These are phyloP conservation scores for Cichorium intybus DNA, from an alignment of 140 eudicot genomes.

Conservation along the genomic window DNA sequence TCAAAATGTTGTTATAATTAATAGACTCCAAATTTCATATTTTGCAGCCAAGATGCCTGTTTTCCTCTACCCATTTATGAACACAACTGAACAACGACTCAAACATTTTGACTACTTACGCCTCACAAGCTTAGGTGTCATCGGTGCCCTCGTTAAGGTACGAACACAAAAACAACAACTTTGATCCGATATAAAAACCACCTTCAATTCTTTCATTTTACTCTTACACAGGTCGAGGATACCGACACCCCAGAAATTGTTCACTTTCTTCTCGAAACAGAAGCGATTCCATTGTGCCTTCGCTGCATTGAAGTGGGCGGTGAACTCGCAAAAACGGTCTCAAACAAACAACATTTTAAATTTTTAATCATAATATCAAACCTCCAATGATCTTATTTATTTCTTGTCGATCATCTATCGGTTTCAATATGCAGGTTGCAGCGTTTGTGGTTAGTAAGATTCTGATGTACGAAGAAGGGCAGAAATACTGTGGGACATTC, in stretches of 20 bases:
- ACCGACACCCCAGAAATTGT: constrained; percentile 26
- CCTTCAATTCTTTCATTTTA: background rate
- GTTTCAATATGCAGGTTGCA: constrained; percentile 30
- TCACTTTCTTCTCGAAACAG: constrained; percentile 41
- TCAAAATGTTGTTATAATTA: background rate
- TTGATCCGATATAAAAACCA: background rate
- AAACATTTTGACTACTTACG: constrained; percentile 39
- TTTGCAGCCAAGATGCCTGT: constrained; percentile 36
- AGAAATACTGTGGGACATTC: constrained; percentile 27
- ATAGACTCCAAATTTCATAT: background rate
- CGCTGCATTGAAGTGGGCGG: constrained; percentile 42
- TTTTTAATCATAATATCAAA: background rate
- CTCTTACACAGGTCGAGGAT: constrained; percentile 31
- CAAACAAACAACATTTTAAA: background rate
- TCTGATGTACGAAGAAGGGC: constrained; percentile 31
- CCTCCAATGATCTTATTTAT: background rate
- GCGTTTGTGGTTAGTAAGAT: constrained; percentile 34
- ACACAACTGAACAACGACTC: constrained; percentile 17
- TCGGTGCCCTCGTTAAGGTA: constrained; percentile 49
- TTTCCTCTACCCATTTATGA: constrained; percentile 41
- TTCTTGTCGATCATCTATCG: background rate
- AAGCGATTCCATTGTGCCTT: constrained; percentile 43
- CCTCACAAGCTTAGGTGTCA: constrained; percentile 41
- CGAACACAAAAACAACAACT: background rate
- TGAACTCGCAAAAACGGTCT: constrained; percentile 38